Percentiles rank a stretch among this genome's conserved stretches.
Evolutionary conservation across 2,329 filamentous ascomycete species (phyloP).

Genomic region (Epichloe baconii): DNA sequence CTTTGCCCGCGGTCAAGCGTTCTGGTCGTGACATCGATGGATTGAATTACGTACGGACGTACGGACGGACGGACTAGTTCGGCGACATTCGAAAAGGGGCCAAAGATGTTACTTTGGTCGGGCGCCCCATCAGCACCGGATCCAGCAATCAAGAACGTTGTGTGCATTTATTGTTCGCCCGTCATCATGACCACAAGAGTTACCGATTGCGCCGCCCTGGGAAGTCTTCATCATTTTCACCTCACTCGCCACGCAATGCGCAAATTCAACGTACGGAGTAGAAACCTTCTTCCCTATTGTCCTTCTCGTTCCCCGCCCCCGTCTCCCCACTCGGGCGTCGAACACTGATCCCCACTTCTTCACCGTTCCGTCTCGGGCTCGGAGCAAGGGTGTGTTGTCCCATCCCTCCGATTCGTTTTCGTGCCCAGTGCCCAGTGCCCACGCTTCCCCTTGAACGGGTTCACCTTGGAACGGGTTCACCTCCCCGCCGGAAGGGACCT

Average conservation of each 20-base stretch:
- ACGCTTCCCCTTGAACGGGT: neutral
- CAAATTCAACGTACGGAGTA: too few relatives aligned
- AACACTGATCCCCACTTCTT: neutral
- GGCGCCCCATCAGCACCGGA: too few relatives aligned
- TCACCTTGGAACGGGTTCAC: neutral
- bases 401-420: conserved; percentile 15
- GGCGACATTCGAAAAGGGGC: too few relatives aligned
- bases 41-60: neutral
- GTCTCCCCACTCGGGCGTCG: neutral
- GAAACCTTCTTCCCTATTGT: too few relatives aligned
- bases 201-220: too few relatives aligned
- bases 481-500: conserved; percentile 2
- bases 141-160: too few relatives aligned
- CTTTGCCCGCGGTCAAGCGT: conserved; percentile 7
- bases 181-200: too few relatives aligned
- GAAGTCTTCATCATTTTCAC: neutral
- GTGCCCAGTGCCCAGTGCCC: conserved; percentile 6
- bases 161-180: too few relatives aligned
- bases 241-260: neutral
- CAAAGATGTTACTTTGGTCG: too few relatives aligned
- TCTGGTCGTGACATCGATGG: neutral
- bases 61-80: too few relatives aligned
- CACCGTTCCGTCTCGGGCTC: conserved; percentile 10
- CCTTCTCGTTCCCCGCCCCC: too few relatives aligned
- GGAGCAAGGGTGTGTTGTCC: neutral